phyloP scores from a whole-genome alignment of 2,329 filamentous ascomycete genomes.

The Fusarium sp. region DNA sequence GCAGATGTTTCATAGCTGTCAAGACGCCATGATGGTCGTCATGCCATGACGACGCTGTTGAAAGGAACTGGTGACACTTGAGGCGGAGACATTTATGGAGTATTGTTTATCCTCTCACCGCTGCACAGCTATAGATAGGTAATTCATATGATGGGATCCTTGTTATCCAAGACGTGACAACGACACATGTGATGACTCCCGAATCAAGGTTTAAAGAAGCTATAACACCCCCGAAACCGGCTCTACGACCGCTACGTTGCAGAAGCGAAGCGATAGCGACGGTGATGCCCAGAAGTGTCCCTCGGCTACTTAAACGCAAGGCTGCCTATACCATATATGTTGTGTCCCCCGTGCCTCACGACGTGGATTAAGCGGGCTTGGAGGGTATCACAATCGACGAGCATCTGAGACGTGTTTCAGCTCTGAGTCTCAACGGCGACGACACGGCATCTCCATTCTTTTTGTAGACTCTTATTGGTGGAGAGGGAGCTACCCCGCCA shows the following conservation, averaged over 20 bases:
- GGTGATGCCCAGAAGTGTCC: not conserved
- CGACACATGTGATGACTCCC: not conserved
- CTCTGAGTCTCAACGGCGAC: conserved; percentile 20
- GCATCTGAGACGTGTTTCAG: conserved; percentile 41
- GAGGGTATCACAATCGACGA: conserved; percentile 30
- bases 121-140: not conserved
- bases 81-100: not conserved
- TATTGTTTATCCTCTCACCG: not conserved
- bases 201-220: not conserved
- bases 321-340: not conserved
- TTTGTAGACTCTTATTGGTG: conserved; percentile 7
- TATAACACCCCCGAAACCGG: not conserved
- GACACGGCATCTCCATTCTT: conserved; percentile 15
- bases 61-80: not conserved
- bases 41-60: not conserved
- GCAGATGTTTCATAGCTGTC: not conserved
- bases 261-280: not conserved
- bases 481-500: conserved; percentile 35
- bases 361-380: not conserved
- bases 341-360: too few relatives aligned
- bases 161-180: not conserved
- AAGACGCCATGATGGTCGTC: not conserved
- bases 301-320: not conserved
- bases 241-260: not conserved
- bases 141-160: not conserved